Evolutionary conservation across 1,139 yeast genomes (phyloP).

Genomic region (Spencermartinsiella ligniputridi): DNA sequence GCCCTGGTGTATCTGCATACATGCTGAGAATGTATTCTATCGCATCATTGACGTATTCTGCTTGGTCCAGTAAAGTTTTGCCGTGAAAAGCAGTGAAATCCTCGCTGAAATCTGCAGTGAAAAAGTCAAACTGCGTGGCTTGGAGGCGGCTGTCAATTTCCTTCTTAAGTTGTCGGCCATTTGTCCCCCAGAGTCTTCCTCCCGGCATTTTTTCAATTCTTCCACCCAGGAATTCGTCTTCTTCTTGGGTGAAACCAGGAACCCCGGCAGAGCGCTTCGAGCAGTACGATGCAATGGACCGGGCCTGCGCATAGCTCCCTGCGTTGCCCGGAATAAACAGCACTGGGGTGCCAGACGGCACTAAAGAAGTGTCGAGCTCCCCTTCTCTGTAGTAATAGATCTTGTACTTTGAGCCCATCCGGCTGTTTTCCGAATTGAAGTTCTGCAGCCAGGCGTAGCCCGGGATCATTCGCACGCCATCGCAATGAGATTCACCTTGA

Average conservation of each 20-base stretch:
- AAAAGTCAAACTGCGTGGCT: slow-evolving; percentile 48
- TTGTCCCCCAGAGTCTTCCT: slow-evolving; percentile 29
- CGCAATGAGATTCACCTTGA: slow-evolving; percentile 19
- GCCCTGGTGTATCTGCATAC: slow-evolving; percentile 37
- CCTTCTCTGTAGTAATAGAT: slow-evolving; percentile 56
- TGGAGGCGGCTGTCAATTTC: slow-evolving; percentile 35
- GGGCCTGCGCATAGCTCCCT: slow-evolving; percentile 73
- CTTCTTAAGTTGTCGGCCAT: slow-evolving; percentile 19
- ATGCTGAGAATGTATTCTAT: slow-evolving; percentile 65
- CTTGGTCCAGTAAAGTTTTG: slow-evolving; percentile 85
- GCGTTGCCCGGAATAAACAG: slow-evolving; percentile 88
- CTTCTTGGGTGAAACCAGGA: not conserved
- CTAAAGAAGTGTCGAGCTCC: slow-evolving; percentile 35
- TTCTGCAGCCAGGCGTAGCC: slow-evolving; percentile 66
- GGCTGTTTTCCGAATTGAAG: slow-evolving; percentile 63
- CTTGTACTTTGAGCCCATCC: slow-evolving; percentile 69
- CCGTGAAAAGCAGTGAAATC: slow-evolving; percentile 98
- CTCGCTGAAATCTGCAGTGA: slow-evolving; percentile 90
- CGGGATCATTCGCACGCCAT: slow-evolving; percentile 41
- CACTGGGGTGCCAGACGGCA: slow-evolving; percentile 70
- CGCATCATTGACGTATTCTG: slow-evolving; percentile 90
- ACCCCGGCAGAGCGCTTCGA: slow-evolving; percentile 43
- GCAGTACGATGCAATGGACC: slow-evolving; percentile 74
- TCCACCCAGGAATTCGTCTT: not conserved
- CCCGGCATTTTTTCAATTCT: slow-evolving; percentile 30